Percentiles rank a stretch among this genome's conserved stretches.
phyloP scores from a whole-genome alignment of 2,329 filamentous ascomycete genomes.

The Stachybotrys echinatus region DNA sequence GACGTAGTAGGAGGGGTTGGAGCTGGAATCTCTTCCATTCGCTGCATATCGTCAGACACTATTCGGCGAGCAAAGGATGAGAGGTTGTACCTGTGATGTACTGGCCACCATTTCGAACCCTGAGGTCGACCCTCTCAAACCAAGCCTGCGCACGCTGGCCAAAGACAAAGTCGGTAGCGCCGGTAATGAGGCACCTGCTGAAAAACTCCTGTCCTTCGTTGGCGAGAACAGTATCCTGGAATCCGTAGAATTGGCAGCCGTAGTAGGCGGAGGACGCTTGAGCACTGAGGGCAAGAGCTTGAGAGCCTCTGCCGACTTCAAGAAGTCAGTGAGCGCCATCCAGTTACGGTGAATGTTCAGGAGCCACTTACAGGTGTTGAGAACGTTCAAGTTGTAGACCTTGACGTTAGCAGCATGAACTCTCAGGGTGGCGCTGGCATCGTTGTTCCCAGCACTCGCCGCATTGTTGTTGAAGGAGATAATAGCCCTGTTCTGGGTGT shows the following conservation, averaged over 20 bases:
- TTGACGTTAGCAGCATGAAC: constrained; percentile 44
- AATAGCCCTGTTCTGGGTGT: constrained; percentile 52
- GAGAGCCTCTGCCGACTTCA: constrained; percentile 30
- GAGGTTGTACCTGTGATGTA: constrained; percentile 31
- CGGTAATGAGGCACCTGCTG: constrained; percentile 34
- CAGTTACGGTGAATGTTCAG: background rate
- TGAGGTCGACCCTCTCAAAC: constrained; percentile 35
- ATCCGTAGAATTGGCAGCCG: constrained; percentile 38
- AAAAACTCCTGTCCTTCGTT: constrained; percentile 42
- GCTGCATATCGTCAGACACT: constrained; percentile 7
- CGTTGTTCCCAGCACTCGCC: constrained; percentile 40
- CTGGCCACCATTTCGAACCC: constrained; percentile 24
- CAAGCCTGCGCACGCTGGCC: constrained; percentile 33
- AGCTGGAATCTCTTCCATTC: constrained; percentile 29
- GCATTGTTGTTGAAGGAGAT: constrained; percentile 33
- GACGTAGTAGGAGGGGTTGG: constrained; percentile 34
- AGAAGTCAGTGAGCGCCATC: background rate
- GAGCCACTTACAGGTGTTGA: constrained; percentile 28
- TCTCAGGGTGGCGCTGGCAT: constrained; percentile 41
- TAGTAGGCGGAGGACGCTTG: constrained; percentile 38
- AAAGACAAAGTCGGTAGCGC: constrained; percentile 37
- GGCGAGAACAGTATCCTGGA: constrained; percentile 44
- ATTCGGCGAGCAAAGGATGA: constrained; percentile 5
- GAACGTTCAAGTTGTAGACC: constrained; percentile 55
- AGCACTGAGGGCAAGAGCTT: constrained; percentile 35